phyloP scores from a whole-genome alignment of 2,329 filamentous ascomycete species.

The Scopulariopsis brevicaulis region DNA sequence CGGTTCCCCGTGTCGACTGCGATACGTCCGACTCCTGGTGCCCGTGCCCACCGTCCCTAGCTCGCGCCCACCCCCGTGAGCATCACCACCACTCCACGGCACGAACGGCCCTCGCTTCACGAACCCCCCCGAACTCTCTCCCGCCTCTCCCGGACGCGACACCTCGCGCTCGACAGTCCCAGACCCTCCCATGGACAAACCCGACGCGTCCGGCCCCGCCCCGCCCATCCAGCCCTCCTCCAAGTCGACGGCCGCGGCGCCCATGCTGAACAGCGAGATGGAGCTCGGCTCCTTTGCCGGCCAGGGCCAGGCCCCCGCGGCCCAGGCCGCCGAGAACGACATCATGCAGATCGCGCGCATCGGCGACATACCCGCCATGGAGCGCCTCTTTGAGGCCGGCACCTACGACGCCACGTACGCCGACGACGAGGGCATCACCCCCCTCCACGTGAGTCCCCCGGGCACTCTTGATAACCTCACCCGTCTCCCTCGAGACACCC shows the following conservation, averaged over 20 bases:
- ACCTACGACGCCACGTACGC: slow-evolving; percentile 73
- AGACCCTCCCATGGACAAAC: background rate
- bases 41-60: background rate
- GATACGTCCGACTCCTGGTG: background rate
- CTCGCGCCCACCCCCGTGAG: background rate
- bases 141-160: background rate
- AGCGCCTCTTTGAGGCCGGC: slow-evolving; percentile 76
- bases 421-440: slow-evolving; percentile 90
- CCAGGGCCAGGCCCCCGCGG: slow-evolving; percentile 13
- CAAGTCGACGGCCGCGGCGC: slow-evolving; percentile 40
- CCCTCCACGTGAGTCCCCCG: slow-evolving; percentile 63
- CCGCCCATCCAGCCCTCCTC: slow-evolving; percentile 41
- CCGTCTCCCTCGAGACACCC: too few relatives aligned
- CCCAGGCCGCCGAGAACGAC: slow-evolving; percentile 49
- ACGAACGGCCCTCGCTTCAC: background rate
- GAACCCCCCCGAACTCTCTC: background rate
- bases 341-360: slow-evolving; percentile 91
- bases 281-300: slow-evolving; percentile 39
- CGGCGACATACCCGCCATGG: slow-evolving; percentile 77
- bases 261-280: slow-evolving; percentile 45
- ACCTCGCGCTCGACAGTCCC: background rate
- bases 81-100: background rate
- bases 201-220: slow-evolving; percentile 7
- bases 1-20: background rate
- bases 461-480: background rate